Evolutionary conservation across 1,139 yeast species (phyloP), one percentile per base, ranked within the genome.

Genomic region (Nakaseomyces delphensis): DNA sequence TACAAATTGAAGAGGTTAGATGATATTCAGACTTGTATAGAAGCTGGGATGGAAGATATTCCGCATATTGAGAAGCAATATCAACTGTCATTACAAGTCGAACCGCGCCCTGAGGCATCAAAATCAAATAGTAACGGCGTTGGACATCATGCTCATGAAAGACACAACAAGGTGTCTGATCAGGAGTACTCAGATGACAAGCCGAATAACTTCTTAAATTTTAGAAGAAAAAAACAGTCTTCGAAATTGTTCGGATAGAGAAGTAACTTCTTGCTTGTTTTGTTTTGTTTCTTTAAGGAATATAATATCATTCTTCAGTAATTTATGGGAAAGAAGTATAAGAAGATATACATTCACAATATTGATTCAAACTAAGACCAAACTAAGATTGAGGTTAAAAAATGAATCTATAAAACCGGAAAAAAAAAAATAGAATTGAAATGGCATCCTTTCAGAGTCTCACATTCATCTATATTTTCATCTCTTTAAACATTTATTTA

Each of bases 1-100:
- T 87, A 82, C 59, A 75, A 80, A 47, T 74, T 85, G 50, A 76
- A 71, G 48, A 70, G 69, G 36, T 77, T 82, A 19, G 70, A 71
- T 13, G 93, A 83, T 42, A 70, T 87, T 40, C 93, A 83, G 60
- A 71, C 68, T 16, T 79, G 74, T 54, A 65, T 86, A 43, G 73
- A 72, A 38, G 65, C 68, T 23, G 77, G 81, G 63, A 73, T 83
- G 32, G 48, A 54, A 36, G 52, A 56, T 40, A 50, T 62, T 3
- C 91, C 94, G 2, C 76, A 83, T 20, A 83, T 83, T 48, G 94
- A 85, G 47, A 85, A 79, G 45, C 86, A 84, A 60, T 87, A 87
- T 57, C 83, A 81, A 50, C 66, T 79, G 46, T 83, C 95, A 1
- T 66, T 86, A 53, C 69, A 71, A 30, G 67, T 83, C 49, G 96